These are phyloP conservation scores for Spergularia marina DNA, from an alignment of 148 eudicot genomes.

Conservation along the genomic window DNA sequence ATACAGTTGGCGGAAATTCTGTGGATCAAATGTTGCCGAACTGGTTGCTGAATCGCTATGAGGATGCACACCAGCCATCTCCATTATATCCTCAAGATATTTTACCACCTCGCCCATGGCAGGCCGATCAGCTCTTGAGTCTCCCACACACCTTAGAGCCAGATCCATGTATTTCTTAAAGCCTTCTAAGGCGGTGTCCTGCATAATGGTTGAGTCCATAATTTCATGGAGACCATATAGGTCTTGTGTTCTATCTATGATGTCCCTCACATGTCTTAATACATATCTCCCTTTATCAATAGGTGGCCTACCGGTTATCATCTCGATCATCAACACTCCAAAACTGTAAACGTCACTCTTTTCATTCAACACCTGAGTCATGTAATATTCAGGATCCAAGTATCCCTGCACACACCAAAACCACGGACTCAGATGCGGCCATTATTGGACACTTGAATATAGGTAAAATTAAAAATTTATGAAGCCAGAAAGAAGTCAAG, in stretches of 20 bases:
- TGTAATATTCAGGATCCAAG: constrained; percentile 90
- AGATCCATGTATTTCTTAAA: constrained; percentile 51
- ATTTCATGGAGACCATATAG: constrained; percentile 32
- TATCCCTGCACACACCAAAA: constrained; percentile 55
- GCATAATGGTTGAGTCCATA: constrained; percentile 41
- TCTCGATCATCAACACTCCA: constrained; percentile 88
- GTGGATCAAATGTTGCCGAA: constrained; percentile 7
- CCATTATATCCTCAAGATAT: constrained; percentile 44
- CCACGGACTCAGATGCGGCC: background rate
- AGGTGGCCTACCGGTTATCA: constrained; percentile 64
- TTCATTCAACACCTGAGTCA: constrained; percentile 77
- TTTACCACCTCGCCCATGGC: constrained; percentile 84
- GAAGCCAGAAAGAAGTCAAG: background rate
- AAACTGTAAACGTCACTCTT: constrained; percentile 91
- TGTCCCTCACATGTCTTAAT: constrained; percentile 56
- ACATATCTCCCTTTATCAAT: constrained; percentile 77
- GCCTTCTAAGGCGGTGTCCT: constrained; percentile 27
- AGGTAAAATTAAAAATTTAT: background rate
- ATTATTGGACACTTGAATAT: background rate
- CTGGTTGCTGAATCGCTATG: constrained; percentile 22
- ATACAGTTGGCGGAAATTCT: constrained; percentile 13
- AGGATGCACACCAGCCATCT: constrained; percentile 30
- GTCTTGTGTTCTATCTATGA: constrained; percentile 21
- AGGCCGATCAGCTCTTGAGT: constrained; percentile 61
- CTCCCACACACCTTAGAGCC: constrained; percentile 76